A percentile compares a stretch with the other conserved stretches of the same genome.
These are phyloP conservation scores for Pseudogymnoascus sp. DNA, from an alignment of 2,329 filamentous ascomycete genomes.

Conservation along the genomic window DNA sequence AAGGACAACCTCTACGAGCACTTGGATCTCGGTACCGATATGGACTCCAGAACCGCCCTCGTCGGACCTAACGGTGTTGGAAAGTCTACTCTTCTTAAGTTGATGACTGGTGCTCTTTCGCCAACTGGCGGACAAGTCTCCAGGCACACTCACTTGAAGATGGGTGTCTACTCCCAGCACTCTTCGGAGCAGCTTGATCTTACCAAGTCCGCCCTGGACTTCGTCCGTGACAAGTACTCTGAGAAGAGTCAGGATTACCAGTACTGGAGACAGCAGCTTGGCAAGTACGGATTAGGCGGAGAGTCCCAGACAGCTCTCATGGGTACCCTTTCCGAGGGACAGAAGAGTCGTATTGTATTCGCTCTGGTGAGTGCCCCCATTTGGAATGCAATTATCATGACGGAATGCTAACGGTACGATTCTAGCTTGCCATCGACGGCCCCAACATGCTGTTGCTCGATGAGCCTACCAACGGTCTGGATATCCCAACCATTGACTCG, in stretches of 20 bases:
- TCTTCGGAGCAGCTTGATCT: slow-evolving; percentile 96
- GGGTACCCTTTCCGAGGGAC: slow-evolving; percentile 94
- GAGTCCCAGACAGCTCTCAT: slow-evolving; percentile 94
- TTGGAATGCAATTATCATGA: neutral
- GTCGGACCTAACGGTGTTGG: slow-evolving; percentile 98
- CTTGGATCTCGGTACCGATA: slow-evolving; percentile 97
- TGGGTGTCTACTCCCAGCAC: slow-evolving; percentile 97
- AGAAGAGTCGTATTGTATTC: slow-evolving; percentile 97
- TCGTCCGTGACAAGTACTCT: slow-evolving; percentile 90
- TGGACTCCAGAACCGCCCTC: slow-evolving; percentile 95
- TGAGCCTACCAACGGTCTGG: slow-evolving; percentile 98
- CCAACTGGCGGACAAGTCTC: slow-evolving; percentile 75
- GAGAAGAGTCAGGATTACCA: slow-evolving; percentile 93
- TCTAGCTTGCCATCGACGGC: slow-evolving; percentile 63
- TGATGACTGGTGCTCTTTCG: slow-evolving; percentile 93
- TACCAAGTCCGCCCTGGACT: slow-evolving; percentile 95
- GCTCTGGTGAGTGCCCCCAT: slow-evolving; percentile 53
- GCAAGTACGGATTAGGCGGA: slow-evolving; percentile 85
- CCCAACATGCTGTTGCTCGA: slow-evolving; percentile 98
- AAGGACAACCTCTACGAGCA: slow-evolving; percentile 94
- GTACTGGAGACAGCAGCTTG: slow-evolving; percentile 98
- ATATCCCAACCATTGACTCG: slow-evolving; percentile 97
- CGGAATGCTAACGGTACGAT: neutral
- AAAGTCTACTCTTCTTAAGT: slow-evolving; percentile 89
- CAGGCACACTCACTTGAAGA: slow-evolving; percentile 95